phyloP scores from a whole-genome alignment of 1,284 basidiomycete genomes.

The Fomitopsis schrenkii region DNA sequence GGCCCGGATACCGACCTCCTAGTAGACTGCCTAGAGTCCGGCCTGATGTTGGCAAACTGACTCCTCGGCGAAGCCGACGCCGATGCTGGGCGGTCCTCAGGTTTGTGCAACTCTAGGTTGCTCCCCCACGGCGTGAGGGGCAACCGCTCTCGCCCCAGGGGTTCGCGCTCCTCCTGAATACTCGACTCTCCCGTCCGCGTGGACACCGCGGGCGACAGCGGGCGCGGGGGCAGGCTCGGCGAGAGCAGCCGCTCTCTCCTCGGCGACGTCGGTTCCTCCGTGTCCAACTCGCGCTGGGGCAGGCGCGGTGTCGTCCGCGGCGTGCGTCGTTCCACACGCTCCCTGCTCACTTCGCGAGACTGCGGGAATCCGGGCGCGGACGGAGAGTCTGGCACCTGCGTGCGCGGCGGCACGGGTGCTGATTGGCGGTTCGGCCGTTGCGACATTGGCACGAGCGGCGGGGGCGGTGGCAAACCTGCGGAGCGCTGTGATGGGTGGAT shows the following conservation, averaged over 20 bases:
- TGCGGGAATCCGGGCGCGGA: background rate
- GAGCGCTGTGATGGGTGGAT: conserved; percentile 69
- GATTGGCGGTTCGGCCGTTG: conserved; percentile 17
- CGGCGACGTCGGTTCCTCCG: background rate
- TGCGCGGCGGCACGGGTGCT: conserved; percentile 12
- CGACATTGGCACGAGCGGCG: conserved; percentile 11
- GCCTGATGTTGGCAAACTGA: background rate
- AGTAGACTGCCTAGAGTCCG: background rate
- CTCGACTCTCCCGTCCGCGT: background rate
- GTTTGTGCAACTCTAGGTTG: background rate
- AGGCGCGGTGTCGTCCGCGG: background rate
- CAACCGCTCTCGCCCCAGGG: background rate
- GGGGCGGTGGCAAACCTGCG: conserved; percentile 20
- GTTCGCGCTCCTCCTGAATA: background rate
- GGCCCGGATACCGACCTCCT: background rate
- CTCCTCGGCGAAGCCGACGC: background rate
- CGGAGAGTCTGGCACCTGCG: conserved; percentile 22
- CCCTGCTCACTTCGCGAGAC: conserved; percentile 1
- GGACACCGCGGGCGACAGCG: background rate
- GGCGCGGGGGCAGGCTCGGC: background rate
- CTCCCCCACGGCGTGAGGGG: background rate
- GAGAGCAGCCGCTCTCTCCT: background rate
- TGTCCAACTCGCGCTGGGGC: background rate
- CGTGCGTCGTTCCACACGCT: background rate
- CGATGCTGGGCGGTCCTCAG: background rate